Conservation (phyloP, 768 basidiomycete genomes). For the Kwoniella pini region DNA sequence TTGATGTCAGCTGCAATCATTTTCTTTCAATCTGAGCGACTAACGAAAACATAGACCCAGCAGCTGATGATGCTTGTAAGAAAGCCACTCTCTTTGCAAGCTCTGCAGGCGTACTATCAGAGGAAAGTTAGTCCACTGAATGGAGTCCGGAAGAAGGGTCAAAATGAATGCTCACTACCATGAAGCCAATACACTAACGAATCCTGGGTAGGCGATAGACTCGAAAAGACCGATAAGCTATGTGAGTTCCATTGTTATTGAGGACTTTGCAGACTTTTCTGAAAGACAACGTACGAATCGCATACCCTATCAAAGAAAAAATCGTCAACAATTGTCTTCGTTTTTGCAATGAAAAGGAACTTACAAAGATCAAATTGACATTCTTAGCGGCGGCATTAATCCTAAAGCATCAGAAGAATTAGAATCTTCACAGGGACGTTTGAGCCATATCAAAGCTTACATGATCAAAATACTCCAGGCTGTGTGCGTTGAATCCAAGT, state of each 20-base stretch:
- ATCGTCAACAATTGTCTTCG: background rate
- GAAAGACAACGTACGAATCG: slow-evolving; percentile 3
- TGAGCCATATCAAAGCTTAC: background rate
- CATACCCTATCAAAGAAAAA: background rate
- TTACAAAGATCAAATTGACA: slow-evolving; percentile 2
- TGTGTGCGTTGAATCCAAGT: background rate
- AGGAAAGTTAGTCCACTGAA: background rate
- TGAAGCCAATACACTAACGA: slow-evolving; percentile 3
- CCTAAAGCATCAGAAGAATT: background rate
- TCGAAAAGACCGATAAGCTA: slow-evolving; percentile 7
- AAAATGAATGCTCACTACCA: slow-evolving; percentile 5
- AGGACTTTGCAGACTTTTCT: background rate
- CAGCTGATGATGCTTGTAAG: slow-evolving; percentile 45
- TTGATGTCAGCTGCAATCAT: slow-evolving; percentile 34
- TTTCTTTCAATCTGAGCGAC: slow-evolving; percentile 42
- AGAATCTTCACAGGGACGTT: too few species aligned
- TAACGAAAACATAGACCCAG: slow-evolving; percentile 38
- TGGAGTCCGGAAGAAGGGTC: background rate
- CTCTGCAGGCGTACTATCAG: slow-evolving; percentile 49
- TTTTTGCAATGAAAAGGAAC: background rate
- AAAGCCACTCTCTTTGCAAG: slow-evolving; percentile 55
- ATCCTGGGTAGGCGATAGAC: slow-evolving; percentile 4
- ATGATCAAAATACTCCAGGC: slow-evolving; percentile 2
- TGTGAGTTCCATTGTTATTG: background rate
- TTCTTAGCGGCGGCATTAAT: slow-evolving; percentile 10